Base-by-base conservation (phyloP, 805 yeast species). In the Maudiozyma turicensis region DNA sequence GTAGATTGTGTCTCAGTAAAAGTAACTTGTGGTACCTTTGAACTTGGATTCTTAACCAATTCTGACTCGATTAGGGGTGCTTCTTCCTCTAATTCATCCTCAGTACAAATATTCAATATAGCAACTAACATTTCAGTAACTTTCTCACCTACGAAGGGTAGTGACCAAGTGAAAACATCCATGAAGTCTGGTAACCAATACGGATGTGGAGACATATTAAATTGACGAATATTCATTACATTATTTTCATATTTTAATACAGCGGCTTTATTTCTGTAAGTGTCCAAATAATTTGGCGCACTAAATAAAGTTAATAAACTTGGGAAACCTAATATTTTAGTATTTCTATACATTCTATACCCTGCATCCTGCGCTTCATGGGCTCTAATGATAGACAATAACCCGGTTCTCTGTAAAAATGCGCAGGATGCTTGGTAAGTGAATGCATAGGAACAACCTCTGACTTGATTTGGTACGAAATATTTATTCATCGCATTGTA, bases 351-450 rank as follows among this genome's bases (percentile, higher is more conserved):
- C 87, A 93, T 93, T 63, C 96, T 73, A 68, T 90, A 91, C 37
- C 99, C 99, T 8, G 93, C 90, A 66, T 91, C 97, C 67, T 91
- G 99, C 1, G 97, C 97, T 69, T 91, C 97, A 66, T 91, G 99
- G 1, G 97, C 98, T 50, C 99, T 75, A 43, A 91, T 87, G 35
- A 91, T 78, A n/a, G 89, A 84, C 33, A 91, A 70, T 37, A 91
- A 70, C 26, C 86, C 84, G 40, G 88, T 91, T 47, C 80, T 73
- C 56, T 84, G 84, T 58, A 91, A 71, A 58, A 91, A 91, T 43
- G 77, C 77, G 58, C 93, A 84, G 3, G 84, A 77, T 0, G 97
- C 96, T 44, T 75, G 76, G 65, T 84, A 93, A 0, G 96, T 81
- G 65, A 78, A 91, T 48, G 91, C 87, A 65, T 81, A 93, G 0